phyloP scores from a whole-genome alignment of 2,329 filamentous ascomycete species.

The Claviceps capensis region DNA sequence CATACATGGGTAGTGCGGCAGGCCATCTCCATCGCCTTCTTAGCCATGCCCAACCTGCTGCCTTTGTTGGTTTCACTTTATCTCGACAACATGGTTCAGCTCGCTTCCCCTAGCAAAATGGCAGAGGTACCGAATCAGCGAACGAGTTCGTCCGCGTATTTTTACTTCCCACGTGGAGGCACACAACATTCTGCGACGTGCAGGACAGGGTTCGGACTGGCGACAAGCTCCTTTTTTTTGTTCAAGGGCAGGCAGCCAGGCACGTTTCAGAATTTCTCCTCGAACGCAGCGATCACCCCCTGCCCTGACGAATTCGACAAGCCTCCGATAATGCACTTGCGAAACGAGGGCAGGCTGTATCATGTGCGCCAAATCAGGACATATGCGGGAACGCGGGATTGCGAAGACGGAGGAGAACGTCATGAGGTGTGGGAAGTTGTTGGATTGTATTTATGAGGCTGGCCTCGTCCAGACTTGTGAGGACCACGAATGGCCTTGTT shows the following conservation, averaged over 20 bases:
- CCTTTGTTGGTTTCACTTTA: slow-evolving; percentile 2
- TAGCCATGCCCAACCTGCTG: background rate
- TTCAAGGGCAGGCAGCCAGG: background rate
- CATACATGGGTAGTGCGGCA: too few relatives aligned
- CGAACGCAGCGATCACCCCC: background rate
- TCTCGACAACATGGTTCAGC: background rate
- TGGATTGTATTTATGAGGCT: background rate
- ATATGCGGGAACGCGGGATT: background rate
- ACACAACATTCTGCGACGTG: background rate
- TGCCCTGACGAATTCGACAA: too few relatives aligned
- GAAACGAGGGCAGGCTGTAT: background rate
- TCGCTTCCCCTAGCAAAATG: background rate
- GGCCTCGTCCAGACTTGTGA: background rate
- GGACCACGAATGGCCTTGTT: background rate
- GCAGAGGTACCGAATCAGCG: background rate
- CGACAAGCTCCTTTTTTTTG: background rate
- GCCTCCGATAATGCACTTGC: background rate
- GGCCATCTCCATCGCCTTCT: too few relatives aligned
- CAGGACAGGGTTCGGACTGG: background rate
- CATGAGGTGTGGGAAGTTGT: background rate
- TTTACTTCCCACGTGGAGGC: background rate
- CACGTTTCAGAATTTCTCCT: background rate
- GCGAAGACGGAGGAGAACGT: background rate
- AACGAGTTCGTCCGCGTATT: background rate
- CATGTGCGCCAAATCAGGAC: background rate